phyloP scores from a whole-genome alignment of 1,284 basidiomycete genomes.

The Ustilago nuda region DNA sequence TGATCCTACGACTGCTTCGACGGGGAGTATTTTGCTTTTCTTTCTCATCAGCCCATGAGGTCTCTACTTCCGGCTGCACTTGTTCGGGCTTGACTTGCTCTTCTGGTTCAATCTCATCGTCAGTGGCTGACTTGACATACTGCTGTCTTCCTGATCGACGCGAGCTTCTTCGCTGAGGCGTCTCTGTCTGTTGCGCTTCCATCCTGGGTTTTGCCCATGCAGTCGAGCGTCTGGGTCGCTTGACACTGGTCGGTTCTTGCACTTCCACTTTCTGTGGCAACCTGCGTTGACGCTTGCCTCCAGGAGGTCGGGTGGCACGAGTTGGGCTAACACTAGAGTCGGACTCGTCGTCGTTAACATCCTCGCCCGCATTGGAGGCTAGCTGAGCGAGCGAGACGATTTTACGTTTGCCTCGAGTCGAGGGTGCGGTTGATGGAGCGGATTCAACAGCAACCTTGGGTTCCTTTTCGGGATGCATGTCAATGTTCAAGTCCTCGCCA shows the following conservation, averaged over 20 bases:
- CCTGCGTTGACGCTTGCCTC: constrained; percentile 17
- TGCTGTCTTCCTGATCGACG: constrained; percentile 6
- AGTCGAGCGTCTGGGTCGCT: constrained; percentile 10
- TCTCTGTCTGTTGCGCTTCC: background rate
- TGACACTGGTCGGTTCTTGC: constrained; percentile 1
- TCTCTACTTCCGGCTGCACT: background rate
- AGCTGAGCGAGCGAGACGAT: constrained; percentile 52
- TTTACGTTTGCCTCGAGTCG: constrained; percentile 33
- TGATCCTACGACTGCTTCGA: constrained; percentile 21
- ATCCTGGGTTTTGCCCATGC: background rate
- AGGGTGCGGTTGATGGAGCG: constrained; percentile 1
- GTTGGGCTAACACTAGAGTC: constrained; percentile 16
- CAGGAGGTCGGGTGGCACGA: background rate
- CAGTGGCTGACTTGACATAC: constrained; percentile 16
- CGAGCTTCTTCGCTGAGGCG: constrained; percentile 13
- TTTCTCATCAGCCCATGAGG: background rate
- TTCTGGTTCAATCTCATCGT: constrained; percentile 15
- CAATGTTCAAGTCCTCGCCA: constrained; percentile 15
- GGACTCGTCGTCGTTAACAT: constrained; percentile 8
- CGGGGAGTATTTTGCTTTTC: constrained; percentile 2
- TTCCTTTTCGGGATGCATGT: background rate
- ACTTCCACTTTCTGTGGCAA: background rate
- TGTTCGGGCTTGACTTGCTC: background rate
- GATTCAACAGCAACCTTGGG: background rate
- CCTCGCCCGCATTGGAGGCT: constrained; percentile 15